Evolutionary conservation across 2,329 filamentous ascomycete genomes (phyloP), one percentile per base, ranked within the genome.

Genomic region (Neoarthrinium moseri): DNA sequence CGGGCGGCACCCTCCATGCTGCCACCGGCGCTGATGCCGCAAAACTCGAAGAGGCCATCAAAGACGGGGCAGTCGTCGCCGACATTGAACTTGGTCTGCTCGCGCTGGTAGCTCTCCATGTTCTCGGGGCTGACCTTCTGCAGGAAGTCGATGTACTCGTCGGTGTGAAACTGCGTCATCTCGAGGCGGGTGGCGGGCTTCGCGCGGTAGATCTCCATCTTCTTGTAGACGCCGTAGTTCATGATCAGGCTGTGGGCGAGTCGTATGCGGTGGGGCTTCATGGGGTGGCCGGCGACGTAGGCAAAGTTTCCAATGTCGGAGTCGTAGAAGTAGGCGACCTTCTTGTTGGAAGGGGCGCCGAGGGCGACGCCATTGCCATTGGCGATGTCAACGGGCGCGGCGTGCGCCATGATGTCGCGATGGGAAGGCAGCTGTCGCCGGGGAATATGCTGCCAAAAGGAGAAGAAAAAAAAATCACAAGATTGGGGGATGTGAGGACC

Each of bases 291-390:
- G 51, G 90, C 91, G 47, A 95, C 90, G 63, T 97, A 97, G 65
- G 92, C 91, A 74, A 96, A 97, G 69, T 97, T 97, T 54, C 92
- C 92, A 63, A 97, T 94, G 71, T 97, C 92, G 3, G 89, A 95
- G 65, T 97, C 92, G 78, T 97, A 97, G 69, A 97, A 97, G 72
- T 97, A 97, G 46, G 92, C 92, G 48, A 97, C 89, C 64, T 92
- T 90, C 72, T 94, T 95, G n/a, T 58, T 56, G 38, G 58, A 62
- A 3, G 60, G 24, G 42, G 60, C 46, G 64, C 80, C 78, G 56
- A 74, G 72, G 21, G 70, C 71, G 36, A 71, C 61, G 43, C 73
- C 73, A 65, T 79, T 78, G 68, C 71, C 52, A 69, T 70, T 55
- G 70, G 66, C 62, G 80, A 82, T 53, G 81, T 68, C 49, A 74